Conservation (phyloP, 164 flowering plant genomes). For the Magnolia changhungtana region DNA sequence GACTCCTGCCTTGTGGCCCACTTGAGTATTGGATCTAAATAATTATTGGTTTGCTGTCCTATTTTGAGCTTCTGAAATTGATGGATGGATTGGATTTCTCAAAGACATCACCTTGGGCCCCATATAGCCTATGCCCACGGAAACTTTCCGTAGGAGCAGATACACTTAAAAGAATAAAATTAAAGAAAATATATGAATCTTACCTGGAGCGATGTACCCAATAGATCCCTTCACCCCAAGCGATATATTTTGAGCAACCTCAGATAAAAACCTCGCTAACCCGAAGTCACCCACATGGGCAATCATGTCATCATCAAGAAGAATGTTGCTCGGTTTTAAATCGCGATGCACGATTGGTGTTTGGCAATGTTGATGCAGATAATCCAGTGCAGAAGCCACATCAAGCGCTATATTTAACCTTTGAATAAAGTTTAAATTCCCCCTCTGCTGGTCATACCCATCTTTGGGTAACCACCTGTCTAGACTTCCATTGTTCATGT, state of each 20-base stretch:
- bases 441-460: background rate
- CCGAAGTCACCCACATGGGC: constrained; percentile 26
- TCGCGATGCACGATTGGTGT: constrained; percentile 29
- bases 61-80: too few species aligned
- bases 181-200: background rate
- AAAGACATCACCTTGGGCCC: too few species aligned
- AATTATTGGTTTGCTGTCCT: too few species aligned
- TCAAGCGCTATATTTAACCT: constrained; percentile 30
- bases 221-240: background rate
- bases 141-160: too few species aligned
- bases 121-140: too few species aligned
- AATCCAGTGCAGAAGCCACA: constrained; percentile 30
- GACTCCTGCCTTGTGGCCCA: too few species aligned
- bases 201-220: background rate
- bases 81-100: too few species aligned
- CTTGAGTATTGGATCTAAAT: too few species aligned
- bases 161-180: too few species aligned
- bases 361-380: constrained; percentile 25
- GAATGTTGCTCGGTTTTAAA: constrained; percentile 33
- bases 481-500: constrained; percentile 37
- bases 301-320: constrained; percentile 22
- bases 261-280: constrained; percentile 21
- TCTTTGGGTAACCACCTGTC: constrained; percentile 29
- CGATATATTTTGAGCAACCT: background rate
- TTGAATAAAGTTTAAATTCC: constrained; percentile 17